Evolutionary conservation across 2,329 filamentous ascomycete genomes (phyloP).

Genomic region (Lasiodiplodia citricola): DNA sequence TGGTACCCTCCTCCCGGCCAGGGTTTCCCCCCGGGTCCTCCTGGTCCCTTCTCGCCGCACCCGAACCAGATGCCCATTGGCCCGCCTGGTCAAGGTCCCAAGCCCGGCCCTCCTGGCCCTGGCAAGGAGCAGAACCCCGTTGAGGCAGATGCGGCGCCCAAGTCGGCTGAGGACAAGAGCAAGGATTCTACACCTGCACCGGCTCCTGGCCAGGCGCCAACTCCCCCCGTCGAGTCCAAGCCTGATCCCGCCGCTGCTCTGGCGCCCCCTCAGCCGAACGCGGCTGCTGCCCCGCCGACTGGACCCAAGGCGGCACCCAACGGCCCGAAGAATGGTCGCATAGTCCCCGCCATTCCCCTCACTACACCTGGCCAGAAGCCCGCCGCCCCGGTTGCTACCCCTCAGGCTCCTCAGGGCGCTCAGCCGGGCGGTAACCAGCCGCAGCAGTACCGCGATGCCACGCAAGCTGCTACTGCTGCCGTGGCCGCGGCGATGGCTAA

Average conservation of each 20-base stretch:
- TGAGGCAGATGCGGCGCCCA: slow-evolving; percentile 53
- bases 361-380: slow-evolving; percentile 48
- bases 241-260: slow-evolving; percentile 64
- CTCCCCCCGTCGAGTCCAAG: slow-evolving; percentile 71
- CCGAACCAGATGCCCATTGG: slow-evolving; percentile 62
- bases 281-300: slow-evolving; percentile 40
- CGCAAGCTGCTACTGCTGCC: slow-evolving; percentile 74
- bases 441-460: slow-evolving; percentile 65
- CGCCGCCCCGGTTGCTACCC: slow-evolving; percentile 48
- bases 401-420: slow-evolving; percentile 39
- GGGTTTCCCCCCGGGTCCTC: slow-evolving; percentile 70
- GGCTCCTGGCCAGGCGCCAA: slow-evolving; percentile 51
- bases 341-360: slow-evolving; percentile 71
- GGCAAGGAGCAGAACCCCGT: slow-evolving; percentile 42
- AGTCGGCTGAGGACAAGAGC: slow-evolving; percentile 61
- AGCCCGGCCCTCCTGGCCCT: slow-evolving; percentile 36
- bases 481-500: slow-evolving; percentile 83
- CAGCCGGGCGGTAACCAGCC: slow-evolving; percentile 28
- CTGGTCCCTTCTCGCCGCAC: slow-evolving; percentile 67
- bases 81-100: slow-evolving; percentile 55
- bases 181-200: slow-evolving; percentile 46
- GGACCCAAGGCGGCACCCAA: slow-evolving; percentile 45
- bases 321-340: slow-evolving; percentile 56
- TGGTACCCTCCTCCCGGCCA: slow-evolving; percentile 80
- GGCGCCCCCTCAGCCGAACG: slow-evolving; percentile 54